A percentile compares a stretch with the other conserved stretches of the same genome.
Conservation (phyloP, 2,329 filamentous ascomycete genomes). For the Colletotrichum camelliae region DNA sequence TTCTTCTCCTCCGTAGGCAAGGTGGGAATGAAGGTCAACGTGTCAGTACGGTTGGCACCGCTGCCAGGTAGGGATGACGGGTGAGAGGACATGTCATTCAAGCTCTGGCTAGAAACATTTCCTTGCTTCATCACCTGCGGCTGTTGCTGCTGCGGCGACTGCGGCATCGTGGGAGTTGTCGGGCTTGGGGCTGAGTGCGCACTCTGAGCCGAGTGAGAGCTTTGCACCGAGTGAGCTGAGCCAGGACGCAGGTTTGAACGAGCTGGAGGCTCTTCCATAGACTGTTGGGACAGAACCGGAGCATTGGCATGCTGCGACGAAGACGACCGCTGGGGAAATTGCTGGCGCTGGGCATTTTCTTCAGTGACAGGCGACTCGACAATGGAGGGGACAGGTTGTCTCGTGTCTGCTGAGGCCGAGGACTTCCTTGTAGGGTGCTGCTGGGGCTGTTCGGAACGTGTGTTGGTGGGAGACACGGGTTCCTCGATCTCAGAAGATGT, state of each 20-base stretch:
- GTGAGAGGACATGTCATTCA: conserved; percentile 69
- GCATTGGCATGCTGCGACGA: conserved; percentile 36
- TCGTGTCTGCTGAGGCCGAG: conserved; percentile 33
- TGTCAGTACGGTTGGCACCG: conserved; percentile 72
- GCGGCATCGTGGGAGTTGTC: conserved; percentile 19
- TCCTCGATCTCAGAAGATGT: conserved; percentile 37
- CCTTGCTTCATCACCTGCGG: conserved; percentile 26
- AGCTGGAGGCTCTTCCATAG: conserved; percentile 48
- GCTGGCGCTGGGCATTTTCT: conserved; percentile 33
- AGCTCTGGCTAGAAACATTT: conserved; percentile 38
- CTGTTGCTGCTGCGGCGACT: conserved; percentile 6
- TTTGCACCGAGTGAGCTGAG: conserved; percentile 23
- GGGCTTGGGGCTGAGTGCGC: conserved; percentile 8
- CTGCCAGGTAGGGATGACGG: conserved; percentile 75
- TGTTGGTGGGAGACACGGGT: conserved; percentile 15
- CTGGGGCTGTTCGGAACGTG: conserved; percentile 33
- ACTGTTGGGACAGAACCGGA: conserved; percentile 24
- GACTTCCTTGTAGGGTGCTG: conserved; percentile 38
- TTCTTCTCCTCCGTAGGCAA: conserved; percentile 73
- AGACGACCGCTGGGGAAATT: conserved; percentile 59
- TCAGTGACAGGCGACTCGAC: conserved; percentile 68
- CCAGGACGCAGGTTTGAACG: conserved; percentile 49
- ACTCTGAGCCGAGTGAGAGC: conserved; percentile 4
- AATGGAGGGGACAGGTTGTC: conserved; percentile 58
- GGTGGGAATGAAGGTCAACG: conserved; percentile 81